Percentiles rank a stretch among this genome's conserved stretches.
Evolutionary conservation across 2,329 filamentous ascomycete species (phyloP).

Genomic region (Hypoxylon sp.): DNA sequence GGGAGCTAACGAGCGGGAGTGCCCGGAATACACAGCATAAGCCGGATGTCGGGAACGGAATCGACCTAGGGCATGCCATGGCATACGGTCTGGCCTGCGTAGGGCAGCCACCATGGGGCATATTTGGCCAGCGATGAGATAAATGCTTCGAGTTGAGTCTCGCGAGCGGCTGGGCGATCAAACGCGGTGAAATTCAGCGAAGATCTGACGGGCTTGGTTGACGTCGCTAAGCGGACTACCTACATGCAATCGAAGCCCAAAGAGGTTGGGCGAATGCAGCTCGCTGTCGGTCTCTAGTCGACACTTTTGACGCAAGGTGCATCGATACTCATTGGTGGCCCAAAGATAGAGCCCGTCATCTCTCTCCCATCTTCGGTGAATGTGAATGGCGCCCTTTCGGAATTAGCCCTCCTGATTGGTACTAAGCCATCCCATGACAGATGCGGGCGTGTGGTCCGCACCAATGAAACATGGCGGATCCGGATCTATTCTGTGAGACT

Average conservation of each 20-base stretch:
- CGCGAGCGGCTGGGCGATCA: constrained; percentile 21
- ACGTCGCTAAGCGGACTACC: constrained; percentile 29
- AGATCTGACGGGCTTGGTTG: constrained; percentile 35
- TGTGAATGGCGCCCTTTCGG: constrained; percentile 29
- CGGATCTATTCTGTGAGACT: constrained; percentile 29
- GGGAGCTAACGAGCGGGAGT: constrained; percentile 49
- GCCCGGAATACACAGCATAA: constrained; percentile 44
- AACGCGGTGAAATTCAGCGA: constrained; percentile 34
- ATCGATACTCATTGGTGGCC: constrained; percentile 30
- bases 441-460: constrained; percentile 27
- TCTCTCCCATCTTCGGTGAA: constrained; percentile 33
- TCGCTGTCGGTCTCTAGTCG: constrained; percentile 31
- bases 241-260: constrained; percentile 42
- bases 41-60: constrained; percentile 36
- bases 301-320: constrained; percentile 34
- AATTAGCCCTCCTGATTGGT: constrained; percentile 28
- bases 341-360: constrained; percentile 29
- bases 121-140: constrained; percentile 18
- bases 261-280: constrained; percentile 42
- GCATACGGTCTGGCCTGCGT: constrained; percentile 25
- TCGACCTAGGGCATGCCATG: constrained; percentile 12
- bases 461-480: constrained; percentile 29
- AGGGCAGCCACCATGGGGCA: constrained; percentile 27
- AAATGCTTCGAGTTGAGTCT: constrained; percentile 23
- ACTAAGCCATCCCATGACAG: constrained; percentile 18